A percentile compares a stretch with the other conserved stretches of the same genome.
Conservation (phyloP, 345 rosid species). For the Excoecaria cochinchinensis region DNA sequence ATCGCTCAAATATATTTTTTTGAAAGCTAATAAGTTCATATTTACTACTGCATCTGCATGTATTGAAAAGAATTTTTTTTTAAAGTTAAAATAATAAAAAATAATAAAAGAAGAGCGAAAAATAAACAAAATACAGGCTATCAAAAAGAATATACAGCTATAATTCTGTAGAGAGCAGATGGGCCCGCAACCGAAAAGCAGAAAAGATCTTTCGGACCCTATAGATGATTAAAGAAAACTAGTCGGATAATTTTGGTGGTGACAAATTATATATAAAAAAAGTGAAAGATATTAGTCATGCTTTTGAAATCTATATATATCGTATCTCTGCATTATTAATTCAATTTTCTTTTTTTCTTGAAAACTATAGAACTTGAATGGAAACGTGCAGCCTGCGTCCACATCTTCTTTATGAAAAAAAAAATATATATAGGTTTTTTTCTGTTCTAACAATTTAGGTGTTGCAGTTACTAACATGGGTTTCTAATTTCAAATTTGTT, state of each 20-base stretch:
- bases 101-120: too few species aligned
- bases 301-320: not conserved
- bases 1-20: too few species aligned
- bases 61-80: too few species aligned
- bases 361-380: not conserved
- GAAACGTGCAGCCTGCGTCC: not conserved
- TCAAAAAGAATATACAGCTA: not conserved
- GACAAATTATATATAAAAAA: not conserved
- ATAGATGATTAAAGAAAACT: slow-evolving; percentile 3
- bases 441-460: too few species aligned
- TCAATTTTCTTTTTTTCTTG: not conserved
- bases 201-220: not conserved
- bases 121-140: not conserved
- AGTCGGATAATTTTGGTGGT: not conserved
- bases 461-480: too few species aligned
- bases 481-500: too few species aligned
- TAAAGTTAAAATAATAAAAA: too few species aligned
- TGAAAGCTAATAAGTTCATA: too few species aligned
- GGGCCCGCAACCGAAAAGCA: not conserved
- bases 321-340: not conserved
- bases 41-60: too few species aligned
- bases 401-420: too few species aligned
- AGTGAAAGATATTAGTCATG: not conserved
- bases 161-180: not conserved
- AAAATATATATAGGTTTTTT: too few species aligned